Evolutionary conservation across 176 grass and related monocot genomes (phyloP).

Genomic region (Luzula sylvatica): DNA sequence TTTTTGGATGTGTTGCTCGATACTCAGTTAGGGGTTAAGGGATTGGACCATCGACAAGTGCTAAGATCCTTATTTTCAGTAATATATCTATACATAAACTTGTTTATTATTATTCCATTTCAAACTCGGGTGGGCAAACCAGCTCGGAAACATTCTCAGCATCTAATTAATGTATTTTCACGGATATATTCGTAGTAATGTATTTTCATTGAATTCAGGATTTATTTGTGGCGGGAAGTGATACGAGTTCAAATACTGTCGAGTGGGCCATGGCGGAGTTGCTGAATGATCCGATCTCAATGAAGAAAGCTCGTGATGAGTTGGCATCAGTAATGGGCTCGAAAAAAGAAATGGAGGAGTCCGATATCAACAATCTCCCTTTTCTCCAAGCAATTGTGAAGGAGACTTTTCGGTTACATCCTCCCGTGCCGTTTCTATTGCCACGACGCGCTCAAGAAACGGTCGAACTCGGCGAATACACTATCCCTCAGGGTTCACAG

Average conservation of each 20-base stretch:
- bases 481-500: slow-evolving; percentile 10
- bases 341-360: slow-evolving; percentile 26
- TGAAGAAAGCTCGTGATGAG: slow-evolving; percentile 23
- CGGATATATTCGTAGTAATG: no score
- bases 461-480: slow-evolving; percentile 26
- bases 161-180: neutral
- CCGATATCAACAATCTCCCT: slow-evolving; percentile 8
- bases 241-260: slow-evolving; percentile 29
- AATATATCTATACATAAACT: neutral
- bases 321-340: slow-evolving; percentile 7
- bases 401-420: slow-evolving; percentile 39
- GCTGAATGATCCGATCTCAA: slow-evolving; percentile 16
- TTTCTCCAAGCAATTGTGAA: slow-evolving; percentile 42
- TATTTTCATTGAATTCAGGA: no score
- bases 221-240: slow-evolving; percentile 34
- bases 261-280: slow-evolving; percentile 45
- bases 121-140: no score
- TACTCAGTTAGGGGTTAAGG: slow-evolving; percentile 9
- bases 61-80: neutral
- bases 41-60: neutral
- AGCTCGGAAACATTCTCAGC: no score
- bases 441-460: slow-evolving; percentile 15
- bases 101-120: neutral
- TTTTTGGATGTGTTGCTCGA: slow-evolving; percentile 33
- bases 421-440: slow-evolving; percentile 20